Conservation (phyloP, 345 rosid genomes). For the Hevea brasiliensis region DNA sequence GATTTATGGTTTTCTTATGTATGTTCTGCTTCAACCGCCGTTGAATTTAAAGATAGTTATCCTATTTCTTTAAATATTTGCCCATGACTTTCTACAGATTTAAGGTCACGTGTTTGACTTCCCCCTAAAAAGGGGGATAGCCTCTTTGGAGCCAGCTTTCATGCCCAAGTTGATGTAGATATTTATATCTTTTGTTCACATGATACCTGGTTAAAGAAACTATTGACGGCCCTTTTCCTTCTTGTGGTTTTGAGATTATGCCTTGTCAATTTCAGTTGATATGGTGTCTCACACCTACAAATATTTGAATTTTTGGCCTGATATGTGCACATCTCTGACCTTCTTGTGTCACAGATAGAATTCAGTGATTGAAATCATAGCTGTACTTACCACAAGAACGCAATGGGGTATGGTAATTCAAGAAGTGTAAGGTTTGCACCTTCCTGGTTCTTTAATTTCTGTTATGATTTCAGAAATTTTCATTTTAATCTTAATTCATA, state of each 20-base stretch:
- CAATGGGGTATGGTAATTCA: conserved; percentile 45
- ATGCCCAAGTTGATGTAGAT: conserved; percentile 20
- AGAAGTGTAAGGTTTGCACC: conserved; percentile 70
- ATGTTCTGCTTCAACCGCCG: conserved; percentile 7
- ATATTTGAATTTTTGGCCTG: conserved; percentile 1
- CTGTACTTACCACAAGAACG: background rate
- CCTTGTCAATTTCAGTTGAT: conserved; percentile 22
- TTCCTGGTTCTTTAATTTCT: conserved; percentile 11
- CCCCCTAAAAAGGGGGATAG: conserved; percentile 21
- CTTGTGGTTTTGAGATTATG: conserved; percentile 29
- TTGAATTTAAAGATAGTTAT: background rate
- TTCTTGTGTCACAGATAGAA: conserved; percentile 4
- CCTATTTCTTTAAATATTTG: background rate
- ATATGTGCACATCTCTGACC: background rate
- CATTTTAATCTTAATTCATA: background rate
- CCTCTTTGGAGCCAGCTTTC: conserved; percentile 19
- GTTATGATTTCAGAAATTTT: background rate
- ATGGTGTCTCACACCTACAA: background rate
- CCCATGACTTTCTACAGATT: background rate
- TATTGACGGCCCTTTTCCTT: background rate
- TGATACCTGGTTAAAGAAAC: conserved; percentile 23
- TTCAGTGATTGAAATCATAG: conserved; percentile 1
- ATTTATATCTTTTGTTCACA: conserved; percentile 24
- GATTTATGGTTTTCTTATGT: conserved; percentile 13
- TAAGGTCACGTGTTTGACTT: conserved; percentile 27